These are phyloP conservation scores for Salix arbutifolia DNA, from an alignment of 345 rosid species.

Conservation along the genomic window DNA sequence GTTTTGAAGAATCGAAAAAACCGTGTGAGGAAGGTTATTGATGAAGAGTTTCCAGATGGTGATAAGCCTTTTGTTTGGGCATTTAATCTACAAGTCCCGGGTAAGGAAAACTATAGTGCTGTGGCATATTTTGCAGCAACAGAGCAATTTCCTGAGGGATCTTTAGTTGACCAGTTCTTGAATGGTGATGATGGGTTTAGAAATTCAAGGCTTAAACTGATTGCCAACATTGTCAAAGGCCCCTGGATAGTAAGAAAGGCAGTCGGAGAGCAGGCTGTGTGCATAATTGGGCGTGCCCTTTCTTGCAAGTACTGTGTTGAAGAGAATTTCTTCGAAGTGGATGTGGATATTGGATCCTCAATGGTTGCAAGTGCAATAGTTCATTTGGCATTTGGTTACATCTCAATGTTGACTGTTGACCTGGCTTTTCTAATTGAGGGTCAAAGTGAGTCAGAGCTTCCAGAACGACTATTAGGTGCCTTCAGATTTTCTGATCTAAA, in stretches of 20 bases:
- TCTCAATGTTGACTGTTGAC: conserved; percentile 87
- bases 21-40: conserved; percentile 61
- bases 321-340: conserved; percentile 66
- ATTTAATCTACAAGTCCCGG: conserved; percentile 83
- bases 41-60: conserved; percentile 43
- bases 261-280: conserved; percentile 96
- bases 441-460: conserved; percentile 79
- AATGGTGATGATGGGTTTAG: conserved; percentile 71
- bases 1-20: conserved; percentile 48
- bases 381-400: conserved; percentile 82
- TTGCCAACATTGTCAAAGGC: conserved; percentile 90
- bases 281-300: conserved; percentile 82
- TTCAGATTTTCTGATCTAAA: conserved; percentile 75
- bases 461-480: conserved; percentile 73
- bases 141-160: conserved; percentile 63
- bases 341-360: conserved; percentile 92
- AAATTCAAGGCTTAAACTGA: conserved; percentile 79
- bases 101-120: conserved; percentile 84
- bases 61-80: conserved; percentile 94
- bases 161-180: conserved; percentile 63
- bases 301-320: conserved; percentile 52
- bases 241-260: conserved; percentile 98
- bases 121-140: conserved; percentile 71
- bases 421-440: conserved; percentile 82
- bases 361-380: conserved; percentile 95